Conservation (phyloP, 805 yeast species). For the Candida methanosorbosa region DNA sequence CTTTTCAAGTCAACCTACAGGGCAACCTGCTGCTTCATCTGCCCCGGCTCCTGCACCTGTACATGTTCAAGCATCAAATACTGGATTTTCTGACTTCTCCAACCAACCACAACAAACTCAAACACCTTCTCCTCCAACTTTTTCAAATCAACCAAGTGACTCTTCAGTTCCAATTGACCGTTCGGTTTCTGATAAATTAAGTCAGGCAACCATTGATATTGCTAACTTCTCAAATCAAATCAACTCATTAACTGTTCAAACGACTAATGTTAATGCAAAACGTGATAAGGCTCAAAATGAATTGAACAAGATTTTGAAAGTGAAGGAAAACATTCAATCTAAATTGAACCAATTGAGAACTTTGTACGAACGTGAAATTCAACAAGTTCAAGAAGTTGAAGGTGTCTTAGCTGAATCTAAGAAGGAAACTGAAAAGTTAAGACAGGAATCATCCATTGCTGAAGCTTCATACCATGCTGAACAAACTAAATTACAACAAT, state of each 20-base stretch:
- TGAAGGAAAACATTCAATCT: conserved; percentile 65
- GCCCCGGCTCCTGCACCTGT: not conserved
- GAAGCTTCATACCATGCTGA: conserved; percentile 74
- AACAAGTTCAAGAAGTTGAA: conserved; percentile 69
- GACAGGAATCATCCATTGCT: conserved; percentile 63
- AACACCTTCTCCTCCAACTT: conserved; percentile 3
- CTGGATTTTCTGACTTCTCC: not conserved
- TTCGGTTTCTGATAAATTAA: conserved; percentile 59
- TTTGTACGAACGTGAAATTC: conserved; percentile 71
- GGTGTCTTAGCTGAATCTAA: conserved; percentile 47
- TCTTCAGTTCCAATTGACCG: conserved; percentile 16
- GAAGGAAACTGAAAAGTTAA: conserved; percentile 58
- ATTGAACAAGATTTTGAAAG: conserved; percentile 52
- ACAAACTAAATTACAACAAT: conserved; percentile 52
- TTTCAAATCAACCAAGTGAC: conserved; percentile 10
- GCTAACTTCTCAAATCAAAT: conserved; percentile 84
- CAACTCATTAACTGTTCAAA: conserved; percentile 67
- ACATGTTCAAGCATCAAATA: not conserved
- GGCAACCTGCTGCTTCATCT: conserved; percentile 1
- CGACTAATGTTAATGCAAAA: conserved; percentile 60
- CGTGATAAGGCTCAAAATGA: conserved; percentile 72
- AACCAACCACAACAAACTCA: conserved; percentile 1
- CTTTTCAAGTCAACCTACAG: conserved; percentile 9
- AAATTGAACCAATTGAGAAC: conserved; percentile 59
- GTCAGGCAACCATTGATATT: conserved; percentile 75